Conservation (phyloP, 2,329 filamentous ascomycete species). For the Didymella segeticola region DNA sequence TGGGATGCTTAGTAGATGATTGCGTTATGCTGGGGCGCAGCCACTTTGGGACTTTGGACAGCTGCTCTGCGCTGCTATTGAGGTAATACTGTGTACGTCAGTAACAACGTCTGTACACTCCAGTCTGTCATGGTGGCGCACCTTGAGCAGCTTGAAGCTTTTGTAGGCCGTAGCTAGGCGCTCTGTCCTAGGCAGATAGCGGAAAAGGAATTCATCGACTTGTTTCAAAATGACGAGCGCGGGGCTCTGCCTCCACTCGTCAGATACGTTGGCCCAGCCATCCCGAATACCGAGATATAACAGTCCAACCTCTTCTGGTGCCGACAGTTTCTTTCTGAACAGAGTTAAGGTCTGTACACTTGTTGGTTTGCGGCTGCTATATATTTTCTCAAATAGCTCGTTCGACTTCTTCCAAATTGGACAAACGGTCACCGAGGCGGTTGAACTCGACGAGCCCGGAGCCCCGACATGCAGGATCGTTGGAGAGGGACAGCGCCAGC, state of each 20-base stretch:
- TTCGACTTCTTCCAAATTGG: conserved; percentile 41
- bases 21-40: conserved; percentile 33
- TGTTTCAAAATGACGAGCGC: conserved; percentile 37
- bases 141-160: conserved; percentile 45
- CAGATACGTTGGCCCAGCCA: conserved; percentile 34
- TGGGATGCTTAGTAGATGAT: conserved; percentile 34
- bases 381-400: conserved; percentile 40
- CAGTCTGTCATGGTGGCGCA: conserved; percentile 2
- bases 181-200: conserved; percentile 31
- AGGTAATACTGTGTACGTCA: conserved; percentile 37
- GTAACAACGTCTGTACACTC: background rate
- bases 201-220: conserved; percentile 41
- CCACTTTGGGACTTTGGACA: conserved; percentile 39
- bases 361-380: conserved; percentile 21
- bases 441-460: conserved; percentile 9
- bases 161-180: conserved; percentile 40
- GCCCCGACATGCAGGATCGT: conserved; percentile 40
- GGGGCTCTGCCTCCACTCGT: conserved; percentile 40
- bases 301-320: conserved; percentile 34
- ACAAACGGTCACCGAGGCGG: conserved; percentile 21
- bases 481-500: conserved; percentile 39
- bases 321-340: conserved; percentile 8
- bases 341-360: conserved; percentile 17
- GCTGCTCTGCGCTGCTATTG: conserved; percentile 33
- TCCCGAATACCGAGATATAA: conserved; percentile 40